phyloP scores from a whole-genome alignment of 306 rosid genomes.

The Prunus kanzakura region DNA sequence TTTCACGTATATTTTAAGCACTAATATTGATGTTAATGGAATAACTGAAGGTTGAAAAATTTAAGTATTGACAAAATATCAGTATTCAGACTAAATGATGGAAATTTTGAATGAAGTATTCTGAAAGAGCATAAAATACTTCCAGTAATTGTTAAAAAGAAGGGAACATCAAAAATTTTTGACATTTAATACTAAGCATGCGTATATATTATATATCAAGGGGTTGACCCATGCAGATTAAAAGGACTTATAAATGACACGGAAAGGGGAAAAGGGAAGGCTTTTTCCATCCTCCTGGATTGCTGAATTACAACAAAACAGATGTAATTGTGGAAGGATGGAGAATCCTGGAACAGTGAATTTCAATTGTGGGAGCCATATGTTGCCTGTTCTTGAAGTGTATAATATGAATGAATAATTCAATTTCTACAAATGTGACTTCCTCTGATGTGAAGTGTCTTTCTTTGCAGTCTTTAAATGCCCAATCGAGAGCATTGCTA shows the following conservation, averaged over 20 bases:
- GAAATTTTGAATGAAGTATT: background rate
- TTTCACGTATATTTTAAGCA: background rate
- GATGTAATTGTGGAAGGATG: background rate
- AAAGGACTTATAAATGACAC: background rate
- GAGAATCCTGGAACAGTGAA: background rate
- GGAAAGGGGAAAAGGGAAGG: background rate
- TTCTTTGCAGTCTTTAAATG: conserved; percentile 76
- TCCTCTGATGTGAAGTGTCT: background rate
- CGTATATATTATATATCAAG: background rate
- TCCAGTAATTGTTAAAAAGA: no score
- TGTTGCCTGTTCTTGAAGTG: background rate
- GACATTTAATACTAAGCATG: background rate
- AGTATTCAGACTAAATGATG: background rate
- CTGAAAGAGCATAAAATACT: background rate
- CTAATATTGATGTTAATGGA: background rate
- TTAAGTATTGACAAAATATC: background rate
- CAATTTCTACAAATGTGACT: background rate
- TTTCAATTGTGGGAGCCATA: background rate
- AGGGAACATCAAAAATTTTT: background rate
- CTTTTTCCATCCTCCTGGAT: background rate
- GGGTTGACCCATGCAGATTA: background rate
- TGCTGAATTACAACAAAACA: background rate
- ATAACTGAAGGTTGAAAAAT: background rate
- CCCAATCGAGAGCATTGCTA: conserved; percentile 91
- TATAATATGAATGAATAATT: background rate